Conservation (phyloP, 1,284 basidiomycete species). For the Boletus nobilissimus region DNA sequence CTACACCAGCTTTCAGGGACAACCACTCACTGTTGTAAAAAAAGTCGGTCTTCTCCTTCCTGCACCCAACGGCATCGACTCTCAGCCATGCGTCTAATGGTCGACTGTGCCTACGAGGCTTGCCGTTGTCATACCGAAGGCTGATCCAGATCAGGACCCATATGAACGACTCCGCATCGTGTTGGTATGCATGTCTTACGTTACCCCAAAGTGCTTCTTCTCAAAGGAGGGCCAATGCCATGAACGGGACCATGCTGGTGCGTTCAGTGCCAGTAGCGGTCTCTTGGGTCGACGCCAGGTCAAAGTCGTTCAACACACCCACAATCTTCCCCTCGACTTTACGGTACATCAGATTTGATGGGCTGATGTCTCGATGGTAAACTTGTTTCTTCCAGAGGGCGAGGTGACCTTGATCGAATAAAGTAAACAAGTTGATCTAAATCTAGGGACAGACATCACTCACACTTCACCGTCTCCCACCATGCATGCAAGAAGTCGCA, state of each 20-base stretch:
- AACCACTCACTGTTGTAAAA: neutral
- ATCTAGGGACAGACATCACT: neutral
- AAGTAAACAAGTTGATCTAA: neutral
- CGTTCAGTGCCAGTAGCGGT: slow-evolving; percentile 27
- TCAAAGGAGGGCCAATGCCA: slow-evolving; percentile 44
- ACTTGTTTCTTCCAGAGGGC: no score
- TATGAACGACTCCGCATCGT: slow-evolving; percentile 45
- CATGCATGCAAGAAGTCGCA: slow-evolving; percentile 6
- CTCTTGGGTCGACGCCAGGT: neutral
- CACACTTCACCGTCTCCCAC: slow-evolving; percentile 23
- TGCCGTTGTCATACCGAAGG: slow-evolving; percentile 4
- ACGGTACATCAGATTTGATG: no score
- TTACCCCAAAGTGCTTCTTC: slow-evolving; percentile 22
- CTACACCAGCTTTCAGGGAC: neutral
- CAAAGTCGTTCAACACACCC: slow-evolving; percentile 45
- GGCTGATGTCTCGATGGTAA: no score
- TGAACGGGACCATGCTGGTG: slow-evolving; percentile 48
- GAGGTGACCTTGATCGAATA: slow-evolving; percentile 40
- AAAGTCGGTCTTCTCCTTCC: neutral
- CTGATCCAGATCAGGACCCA: neutral
- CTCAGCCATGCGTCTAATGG: neutral
- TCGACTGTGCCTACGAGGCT: neutral
- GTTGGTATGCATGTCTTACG: slow-evolving; percentile 38
- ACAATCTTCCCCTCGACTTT: neutral
- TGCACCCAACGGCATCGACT: neutral